Percentiles rank a stretch among this genome's conserved stretches.
Evolutionary conservation across 257 asterid species (phyloP).

Genomic region (Fraxinus cuspidata): DNA sequence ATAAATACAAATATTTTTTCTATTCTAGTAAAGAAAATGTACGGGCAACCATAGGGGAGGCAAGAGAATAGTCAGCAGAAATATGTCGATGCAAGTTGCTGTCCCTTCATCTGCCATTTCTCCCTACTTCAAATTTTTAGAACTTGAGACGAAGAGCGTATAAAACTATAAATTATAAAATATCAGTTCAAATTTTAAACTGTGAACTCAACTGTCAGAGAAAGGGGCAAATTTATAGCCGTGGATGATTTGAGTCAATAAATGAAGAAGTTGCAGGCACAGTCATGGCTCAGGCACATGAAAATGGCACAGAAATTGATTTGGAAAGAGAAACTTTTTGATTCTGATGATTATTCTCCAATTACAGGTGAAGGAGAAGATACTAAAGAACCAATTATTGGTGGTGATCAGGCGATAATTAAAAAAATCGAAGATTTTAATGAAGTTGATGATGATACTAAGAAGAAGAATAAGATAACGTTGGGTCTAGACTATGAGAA

Average conservation of each 20-base stretch:
- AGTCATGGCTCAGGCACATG: constrained; percentile 11
- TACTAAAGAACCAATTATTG: constrained; percentile 2
- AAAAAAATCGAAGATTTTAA: constrained; percentile 27
- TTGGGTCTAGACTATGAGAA: constrained; percentile 69
- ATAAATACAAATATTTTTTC: too few species aligned
- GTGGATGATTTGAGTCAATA: too few species aligned
- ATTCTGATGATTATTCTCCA: constrained; percentile 41
- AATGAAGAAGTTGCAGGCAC: constrained; percentile 33
- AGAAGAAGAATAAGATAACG: constrained; percentile 33
- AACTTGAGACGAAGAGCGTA: neutral
- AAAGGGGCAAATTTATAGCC: neutral
- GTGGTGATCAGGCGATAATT: neutral
- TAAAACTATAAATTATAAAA: neutral
- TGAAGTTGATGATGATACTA: constrained; percentile 23
- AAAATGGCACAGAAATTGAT: constrained; percentile 32
- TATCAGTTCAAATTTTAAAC: neutral
- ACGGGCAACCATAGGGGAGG: constrained; percentile 86
- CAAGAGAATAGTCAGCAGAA: constrained; percentile 68
- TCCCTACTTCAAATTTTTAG: constrained; percentile 5
- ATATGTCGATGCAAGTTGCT: constrained; percentile 61
- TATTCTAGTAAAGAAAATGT: neutral
- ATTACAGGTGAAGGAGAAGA: constrained; percentile 34
- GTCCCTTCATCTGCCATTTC: constrained; percentile 45
- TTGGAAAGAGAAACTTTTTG: constrained; percentile 46
- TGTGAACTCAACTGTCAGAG: neutral